These are phyloP conservation scores for Sporothrix euskadiensis DNA, from an alignment of 2,329 filamentous ascomycete species.

Conservation along the genomic window DNA sequence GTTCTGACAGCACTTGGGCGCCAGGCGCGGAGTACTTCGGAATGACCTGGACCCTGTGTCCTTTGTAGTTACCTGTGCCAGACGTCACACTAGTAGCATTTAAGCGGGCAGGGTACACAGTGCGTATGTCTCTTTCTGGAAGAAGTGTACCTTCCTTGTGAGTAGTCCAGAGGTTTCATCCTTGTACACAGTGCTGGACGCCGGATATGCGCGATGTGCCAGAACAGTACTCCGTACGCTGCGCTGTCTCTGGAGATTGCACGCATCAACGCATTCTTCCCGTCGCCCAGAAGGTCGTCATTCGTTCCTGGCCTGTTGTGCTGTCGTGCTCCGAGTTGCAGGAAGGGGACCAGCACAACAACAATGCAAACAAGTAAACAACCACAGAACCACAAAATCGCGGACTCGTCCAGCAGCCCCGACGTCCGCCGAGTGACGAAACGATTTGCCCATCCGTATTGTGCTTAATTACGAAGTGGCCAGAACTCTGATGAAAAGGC, in stretches of 20 bases:
- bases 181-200: conserved; percentile 2
- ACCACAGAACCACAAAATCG: not conserved
- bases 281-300: not conserved
- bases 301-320: conserved; percentile 20
- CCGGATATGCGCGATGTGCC: not conserved
- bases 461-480: not conserved
- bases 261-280: conserved; percentile 19
- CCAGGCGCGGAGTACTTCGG: not conserved
- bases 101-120: not conserved
- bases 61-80: not conserved
- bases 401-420: not conserved
- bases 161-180: not conserved
- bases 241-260: not conserved
- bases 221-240: not conserved
- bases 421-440: not conserved
- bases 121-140: not conserved
- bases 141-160: not conserved
- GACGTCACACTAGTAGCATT: not conserved
- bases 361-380: not conserved
- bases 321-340: not conserved
- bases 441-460: not conserved
- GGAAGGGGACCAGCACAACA: not conserved
- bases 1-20: not conserved
- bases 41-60: not conserved
- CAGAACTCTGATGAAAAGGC: not conserved